Evolutionary conservation across 176 grass and related monocot species (phyloP), one percentile per base, ranked within the genome.

Genomic region (Saccharum spontaneum): DNA sequence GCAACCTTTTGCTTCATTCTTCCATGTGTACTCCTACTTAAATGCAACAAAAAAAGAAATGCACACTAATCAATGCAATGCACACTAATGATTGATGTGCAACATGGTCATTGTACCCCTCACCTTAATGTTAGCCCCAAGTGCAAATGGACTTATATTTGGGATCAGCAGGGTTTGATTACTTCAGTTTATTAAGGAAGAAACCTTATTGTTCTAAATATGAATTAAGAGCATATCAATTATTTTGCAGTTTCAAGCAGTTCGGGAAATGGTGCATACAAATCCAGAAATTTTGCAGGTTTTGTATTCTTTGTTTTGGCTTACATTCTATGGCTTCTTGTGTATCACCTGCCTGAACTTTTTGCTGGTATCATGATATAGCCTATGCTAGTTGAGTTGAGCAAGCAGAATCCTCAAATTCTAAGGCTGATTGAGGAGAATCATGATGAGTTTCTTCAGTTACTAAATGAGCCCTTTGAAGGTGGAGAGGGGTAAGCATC

Each of bases 261-360:
- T 99, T 60, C 57, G 57, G 57, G 57, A 60, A 60, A 60, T 60
- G 57, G 57, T 60, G 22, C 57, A 60, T 60, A 87, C 91, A 87
- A 98, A 95, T 86, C 97, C 97, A 82, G 90, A 98, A 84, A 98
- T 98, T 71, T 85, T 95, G 77, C 97, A 96, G 97, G 97, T 98
- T 55, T 72, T 60, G 4, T 67, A 73, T 65, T 84, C 13, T 33
- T 28, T 23, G 17, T 81, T 74, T 85, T 34, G 49, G 33, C 65
- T 75, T 75, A 16, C 38, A 59, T 82, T 82, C 45, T 54, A 70
- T 79, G 41, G 6, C 38, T 86, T 83, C 38, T 23, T 75, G 17
- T 44, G 11, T 82, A 75, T n/a, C 15, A 36, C 63, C 49, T 75
- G 23, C 15, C 61, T 88, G 20, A 84, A 40, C 39, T 39, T 79